Evolutionary conservation across 768 basidiomycete genomes (phyloP), one percentile per base, ranked within the genome.

Genomic region (Lyophyllum atratum): DNA sequence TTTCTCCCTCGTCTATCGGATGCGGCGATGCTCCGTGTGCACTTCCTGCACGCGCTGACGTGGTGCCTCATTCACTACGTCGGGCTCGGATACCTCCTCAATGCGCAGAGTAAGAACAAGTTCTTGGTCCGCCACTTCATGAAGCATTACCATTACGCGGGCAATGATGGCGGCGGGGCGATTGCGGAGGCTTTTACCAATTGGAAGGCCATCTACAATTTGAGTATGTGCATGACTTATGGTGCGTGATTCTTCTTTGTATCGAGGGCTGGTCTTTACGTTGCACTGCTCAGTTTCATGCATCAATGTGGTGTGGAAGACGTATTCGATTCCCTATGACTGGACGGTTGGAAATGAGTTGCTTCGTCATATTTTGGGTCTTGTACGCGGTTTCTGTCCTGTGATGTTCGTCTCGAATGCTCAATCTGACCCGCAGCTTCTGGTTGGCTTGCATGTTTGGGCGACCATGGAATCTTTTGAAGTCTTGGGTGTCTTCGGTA

Each of bases 221-320:
- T 94, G 71, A 94, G 90, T 70, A 79, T 95, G 80, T 89, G 87
- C 70, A 97, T 98, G 95, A 95, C 90, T 4, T 98, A 95, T 70
- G 87, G 95, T 95, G 56, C 43, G 43, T 58, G 31, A 54, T 9
- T 17, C 47, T 26, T 17, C 55, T 46, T 55, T 22, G 24, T 29
- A 4, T 24, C n/a, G 7, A 2, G 40, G 26, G 29, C 19, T 42
- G 52, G 7, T 25, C 21, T 24, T 55, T 24, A 42, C 47, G 19
- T 53, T 42, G 25, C 31, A 24, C 25, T 43, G 48, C 11, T 3
- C 62, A 98, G 95, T 85, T 17, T 97, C 96, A 0, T 92, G 92
- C 63, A 73, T 86, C 28, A 87, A 89, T 29, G 79, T 98, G 10
- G 93, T 89, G 0, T 94, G 92, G 91, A 91, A 93, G 72, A 90